A percentile compares a stretch with the other conserved stretches of the same genome.
phyloP scores from a whole-genome alignment of 495 filamentous ascomycete genomes.

The Saxophila tyrrhenica region DNA sequence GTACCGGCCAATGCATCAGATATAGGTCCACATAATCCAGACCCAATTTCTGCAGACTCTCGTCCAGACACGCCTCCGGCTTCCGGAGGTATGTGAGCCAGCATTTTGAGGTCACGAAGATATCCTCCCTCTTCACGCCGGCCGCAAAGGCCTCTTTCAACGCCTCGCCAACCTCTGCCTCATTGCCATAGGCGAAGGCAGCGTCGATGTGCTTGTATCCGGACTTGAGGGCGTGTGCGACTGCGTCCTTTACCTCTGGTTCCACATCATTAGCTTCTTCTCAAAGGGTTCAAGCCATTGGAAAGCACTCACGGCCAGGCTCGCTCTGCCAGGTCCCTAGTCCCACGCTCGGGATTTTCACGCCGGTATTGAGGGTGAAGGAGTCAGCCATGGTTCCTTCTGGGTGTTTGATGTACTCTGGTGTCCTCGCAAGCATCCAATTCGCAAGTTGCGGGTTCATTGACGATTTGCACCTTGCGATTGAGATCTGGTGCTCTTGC shows the following conservation, averaged over 20 bases:
- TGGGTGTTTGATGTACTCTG: slow-evolving; percentile 23
- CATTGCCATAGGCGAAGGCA: slow-evolving; percentile 35
- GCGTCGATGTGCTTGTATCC: slow-evolving; percentile 33
- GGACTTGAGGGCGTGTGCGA: slow-evolving; percentile 27
- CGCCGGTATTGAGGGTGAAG: slow-evolving; percentile 68
- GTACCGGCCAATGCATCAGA: slow-evolving; percentile 71
- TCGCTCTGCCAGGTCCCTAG: slow-evolving; percentile 64
- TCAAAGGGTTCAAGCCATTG: slow-evolving; percentile 17
- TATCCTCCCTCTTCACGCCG: slow-evolving; percentile 59
- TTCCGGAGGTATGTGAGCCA: slow-evolving; percentile 69
- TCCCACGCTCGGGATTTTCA: slow-evolving; percentile 63
- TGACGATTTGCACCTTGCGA: background rate
- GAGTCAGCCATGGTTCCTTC: slow-evolving; percentile 23
- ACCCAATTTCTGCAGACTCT: slow-evolving; percentile 57
- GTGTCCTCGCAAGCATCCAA: slow-evolving; percentile 26
- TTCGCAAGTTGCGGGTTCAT: slow-evolving; percentile 28
- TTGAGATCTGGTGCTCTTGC: no score
- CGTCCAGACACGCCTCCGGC: slow-evolving; percentile 55
- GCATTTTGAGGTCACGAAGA: slow-evolving; percentile 76
- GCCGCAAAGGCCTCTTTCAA: slow-evolving; percentile 52
- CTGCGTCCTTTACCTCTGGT: slow-evolving; percentile 34
- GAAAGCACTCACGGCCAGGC: slow-evolving; percentile 33
- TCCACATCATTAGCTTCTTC: slow-evolving; percentile 25
- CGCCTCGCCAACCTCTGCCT: slow-evolving; percentile 40
- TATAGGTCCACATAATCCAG: slow-evolving; percentile 77